Percentiles rank a stretch among this genome's conserved stretches.
phyloP scores from a whole-genome alignment of 1,284 basidiomycete species.

The Phylloporus sp. region DNA sequence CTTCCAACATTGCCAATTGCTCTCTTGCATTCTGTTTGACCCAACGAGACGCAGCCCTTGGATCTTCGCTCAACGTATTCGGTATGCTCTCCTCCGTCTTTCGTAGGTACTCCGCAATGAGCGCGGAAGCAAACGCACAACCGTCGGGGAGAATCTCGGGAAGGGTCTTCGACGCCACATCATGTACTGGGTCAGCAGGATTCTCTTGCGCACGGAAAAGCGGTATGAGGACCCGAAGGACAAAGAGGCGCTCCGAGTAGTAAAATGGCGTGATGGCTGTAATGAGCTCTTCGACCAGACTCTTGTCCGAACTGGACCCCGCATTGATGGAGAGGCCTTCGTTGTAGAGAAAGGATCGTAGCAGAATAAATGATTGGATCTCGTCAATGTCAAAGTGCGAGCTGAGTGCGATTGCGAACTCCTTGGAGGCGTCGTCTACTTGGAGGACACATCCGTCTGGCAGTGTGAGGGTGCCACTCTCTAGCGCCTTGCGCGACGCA shows the following conservation, averaged over 20 bases:
- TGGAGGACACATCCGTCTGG: slow-evolving; percentile 66
- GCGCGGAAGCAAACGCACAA: slow-evolving; percentile 59
- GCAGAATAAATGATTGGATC: slow-evolving; percentile 72
- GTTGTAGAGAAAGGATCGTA: slow-evolving; percentile 83
- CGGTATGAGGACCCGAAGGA: slow-evolving; percentile 69
- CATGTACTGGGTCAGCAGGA: slow-evolving; percentile 59
- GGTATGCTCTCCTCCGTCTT: slow-evolving; percentile 67
- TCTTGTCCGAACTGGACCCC: slow-evolving; percentile 51
- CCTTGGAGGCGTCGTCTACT: slow-evolving; percentile 73
- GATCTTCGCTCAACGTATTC: slow-evolving; percentile 57
- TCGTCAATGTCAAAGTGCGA: slow-evolving; percentile 78
- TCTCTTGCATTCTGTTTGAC: slow-evolving; percentile 83
- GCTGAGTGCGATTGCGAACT: slow-evolving; percentile 75
- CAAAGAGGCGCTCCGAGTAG: slow-evolving; percentile 77
- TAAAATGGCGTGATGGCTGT: slow-evolving; percentile 82
- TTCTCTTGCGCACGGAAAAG: slow-evolving; percentile 70
- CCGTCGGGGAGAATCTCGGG: slow-evolving; percentile 70
- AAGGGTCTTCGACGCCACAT: slow-evolving; percentile 62
- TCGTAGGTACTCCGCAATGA: slow-evolving; percentile 65
- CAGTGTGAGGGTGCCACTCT: slow-evolving; percentile 70
- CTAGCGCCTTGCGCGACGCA: slow-evolving; percentile 70
- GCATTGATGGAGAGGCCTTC: slow-evolving; percentile 70
- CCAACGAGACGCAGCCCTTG: slow-evolving; percentile 72
- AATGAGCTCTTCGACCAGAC: slow-evolving; percentile 63
- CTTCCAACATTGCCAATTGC: slow-evolving; percentile 82